Base-by-base conservation (phyloP, 2,329 filamentous ascomycete species). In the Stachybotrys elegans region DNA sequence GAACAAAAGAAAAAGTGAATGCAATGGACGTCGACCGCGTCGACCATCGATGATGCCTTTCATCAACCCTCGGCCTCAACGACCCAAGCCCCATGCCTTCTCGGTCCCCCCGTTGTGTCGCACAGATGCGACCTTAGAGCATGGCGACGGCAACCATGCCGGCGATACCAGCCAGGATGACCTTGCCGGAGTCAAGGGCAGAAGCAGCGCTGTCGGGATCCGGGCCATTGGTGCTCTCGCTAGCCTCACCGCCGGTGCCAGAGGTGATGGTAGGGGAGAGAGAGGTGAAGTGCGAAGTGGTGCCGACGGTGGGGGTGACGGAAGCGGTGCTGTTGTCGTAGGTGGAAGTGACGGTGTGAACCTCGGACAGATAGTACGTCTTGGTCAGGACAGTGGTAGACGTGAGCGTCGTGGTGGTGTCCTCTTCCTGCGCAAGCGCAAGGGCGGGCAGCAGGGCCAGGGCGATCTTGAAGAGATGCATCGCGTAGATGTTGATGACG, bases 401-500 rank as follows among this genome's bases (percentile, higher is more conserved):
- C 16, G 76, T 79, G 39, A 65, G 66, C 19, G 71, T 75, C 16
- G 71, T 68, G 35, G 70, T 68, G 20, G 25, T 49, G 17, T 43
- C 50, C 42, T 52, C 46, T 12, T 59, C 61, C 42, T 68, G 58
- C 29, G 76, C 76, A 42, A 76, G 54, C 47, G 75, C 78, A 56
- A 79, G 59, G 43, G 77, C 66, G 54, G 78, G 77, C 57, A 82
- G 68, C 50, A 74, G 59, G 48, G 71, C 70, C 48, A 75, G 59
- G 56, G 73, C 46, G 48, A 80, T 54, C 22, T 70, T 62, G 37
- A 60, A 58, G 52, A 68, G 54, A 38, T 67, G 66, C 67, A 70
- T 70, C 43, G 46, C 61, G 55, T 50, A 48, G 48, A 29, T 32
- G 41, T 29, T 40, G 31, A 40, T 47, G 43, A 34, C 32, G 20